Base-by-base conservation (phyloP, 495 filamentous ascomycete genomes). In the Penicillium desertorum region DNA sequence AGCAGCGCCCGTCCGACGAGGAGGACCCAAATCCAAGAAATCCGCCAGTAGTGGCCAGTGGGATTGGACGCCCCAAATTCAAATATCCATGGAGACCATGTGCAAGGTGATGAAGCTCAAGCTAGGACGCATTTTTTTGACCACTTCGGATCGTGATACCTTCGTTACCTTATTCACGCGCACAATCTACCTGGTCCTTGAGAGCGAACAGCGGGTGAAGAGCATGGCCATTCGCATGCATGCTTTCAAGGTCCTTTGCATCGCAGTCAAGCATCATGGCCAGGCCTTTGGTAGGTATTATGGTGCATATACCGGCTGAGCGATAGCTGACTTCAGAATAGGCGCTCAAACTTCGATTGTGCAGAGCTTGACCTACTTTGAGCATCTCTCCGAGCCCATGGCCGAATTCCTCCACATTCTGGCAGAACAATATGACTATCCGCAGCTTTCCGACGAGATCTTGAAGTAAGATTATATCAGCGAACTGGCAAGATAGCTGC, bases 331-430 rank as follows among this genome's bases (percentile, higher is more conserved):
- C 17, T 3, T 16, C 16, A 20, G 30, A n/a, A 19, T 57, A 96
- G 93, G 90, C 46, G 95, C 94, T 20, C 94, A 98, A 83, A 98
- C 95, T 6, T 95, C 92, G 9, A 96, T 98, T 68, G 89, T 97
- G 45, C 94, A 98, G 67, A 98, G 92, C 64, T 75, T 99, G 55
- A 94, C 95, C 0, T 99, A 99, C 72, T 99, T 97, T 57, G 94
- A 99, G 71, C 94, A 99, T 70, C 75, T 99, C 16, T 91, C 94
- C 0, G 94, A 99, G 68, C 95, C 95, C 0, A 99, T 99, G 94
- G 95, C 94, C 20, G 94, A 99, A 71, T 96, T 98, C 63, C 77
- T 98, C 0, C 92, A 98, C 60, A 99, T 99, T 62, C 79, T 99
- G 23, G 83, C 90, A 0, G 92, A 98, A 66, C 91, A 97, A 82